phyloP scores from a whole-genome alignment of 441 rosid genomes.

The Gossypium davidsonii region DNA sequence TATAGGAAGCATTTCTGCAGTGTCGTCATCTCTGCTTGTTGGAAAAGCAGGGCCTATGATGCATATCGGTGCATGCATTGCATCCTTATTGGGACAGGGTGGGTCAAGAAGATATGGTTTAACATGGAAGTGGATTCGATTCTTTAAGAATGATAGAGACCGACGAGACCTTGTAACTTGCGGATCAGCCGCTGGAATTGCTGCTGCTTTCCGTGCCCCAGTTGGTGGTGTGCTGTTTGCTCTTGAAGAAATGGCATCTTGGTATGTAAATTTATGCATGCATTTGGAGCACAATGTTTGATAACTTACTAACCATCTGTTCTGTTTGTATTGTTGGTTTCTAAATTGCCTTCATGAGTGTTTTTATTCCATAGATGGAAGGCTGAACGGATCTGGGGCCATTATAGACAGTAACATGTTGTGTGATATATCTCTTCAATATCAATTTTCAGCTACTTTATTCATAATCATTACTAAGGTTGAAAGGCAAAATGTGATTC shows the following conservation, averaged over 20 bases:
- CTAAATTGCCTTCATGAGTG: not conserved
- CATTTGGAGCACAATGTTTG: conserved; percentile 1
- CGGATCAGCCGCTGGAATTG: conserved; percentile 89
- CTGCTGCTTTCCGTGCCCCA: conserved; percentile 82
- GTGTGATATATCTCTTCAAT: not conserved
- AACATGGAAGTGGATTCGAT: conserved; percentile 67
- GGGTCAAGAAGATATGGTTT: conserved; percentile 64
- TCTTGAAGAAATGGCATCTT: conserved; percentile 88
- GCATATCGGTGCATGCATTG: conserved; percentile 83
- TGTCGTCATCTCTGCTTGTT: conserved; percentile 66
- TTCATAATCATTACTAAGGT: not conserved
- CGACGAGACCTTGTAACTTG: conserved; percentile 80
- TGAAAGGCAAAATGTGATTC: not conserved
- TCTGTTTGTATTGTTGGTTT: not conserved
- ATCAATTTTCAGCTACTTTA: not conserved
- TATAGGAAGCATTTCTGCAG: conserved; percentile 74
- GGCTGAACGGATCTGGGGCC: not conserved
- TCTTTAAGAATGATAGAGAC: conserved; percentile 74
- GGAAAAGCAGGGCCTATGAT: conserved; percentile 96
- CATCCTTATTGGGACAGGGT: conserved; percentile 75
- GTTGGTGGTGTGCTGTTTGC: conserved; percentile 83
- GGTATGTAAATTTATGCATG: conserved; percentile 35
- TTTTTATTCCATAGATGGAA: not conserved
- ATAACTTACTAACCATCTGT: not conserved
- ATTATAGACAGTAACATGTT: not conserved